Base-by-base conservation (phyloP, 108 stramenopile species). In the Phaeodactylum tricornutum region DNA sequence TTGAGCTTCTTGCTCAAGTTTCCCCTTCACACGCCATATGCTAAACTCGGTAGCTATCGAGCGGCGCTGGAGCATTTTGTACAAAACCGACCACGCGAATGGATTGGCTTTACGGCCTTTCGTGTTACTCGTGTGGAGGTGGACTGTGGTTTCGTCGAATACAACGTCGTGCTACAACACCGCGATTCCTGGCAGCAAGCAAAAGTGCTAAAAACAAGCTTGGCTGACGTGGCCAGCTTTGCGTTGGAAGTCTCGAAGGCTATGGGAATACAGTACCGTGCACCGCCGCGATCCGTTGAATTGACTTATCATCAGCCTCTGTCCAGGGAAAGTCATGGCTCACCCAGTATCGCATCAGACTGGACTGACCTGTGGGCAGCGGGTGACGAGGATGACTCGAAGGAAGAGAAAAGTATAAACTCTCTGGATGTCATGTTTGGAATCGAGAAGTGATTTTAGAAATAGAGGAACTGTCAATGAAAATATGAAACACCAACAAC, bases 281-380 rank as follows among this genome's bases (percentile, higher is more conserved):
- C 80, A 4, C 81, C 81, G 16, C 62, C 76, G 16, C 52, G 75
- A 49, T 77, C 81, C 1, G 66, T 83, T 11, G 71, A 78, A n/a
- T n/a, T n/a, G n/a, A n/a, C n/a, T n/a, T n/a, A n/a, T n/a, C n/a
- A n/a, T n/a, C n/a, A n/a, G n/a, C n/a, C n/a, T n/a, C n/a, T n/a
- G n/a, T n/a, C n/a, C n/a, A n/a, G n/a, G n/a, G n/a, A n/a, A n/a
- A n/a, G n/a, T n/a, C n/a, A n/a, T n/a, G n/a, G n/a, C n/a, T n/a
- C n/a, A n/a, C n/a, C n/a, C n/a, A n/a, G n/a, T n/a, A n/a, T n/a
- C n/a, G n/a, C n/a, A n/a, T n/a, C n/a, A n/a, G n/a, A n/a, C n/a
- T n/a, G n/a, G n/a, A n/a, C n/a, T n/a, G n/a, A n/a, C n/a, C n/a
- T n/a, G n/a, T n/a, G n/a, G n/a, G n/a, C n/a, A n/a, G n/a, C n/a